phyloP scores from a whole-genome alignment of 225 moss, liverwort and hornwort species.

The Physcomitrellopsis africana region DNA sequence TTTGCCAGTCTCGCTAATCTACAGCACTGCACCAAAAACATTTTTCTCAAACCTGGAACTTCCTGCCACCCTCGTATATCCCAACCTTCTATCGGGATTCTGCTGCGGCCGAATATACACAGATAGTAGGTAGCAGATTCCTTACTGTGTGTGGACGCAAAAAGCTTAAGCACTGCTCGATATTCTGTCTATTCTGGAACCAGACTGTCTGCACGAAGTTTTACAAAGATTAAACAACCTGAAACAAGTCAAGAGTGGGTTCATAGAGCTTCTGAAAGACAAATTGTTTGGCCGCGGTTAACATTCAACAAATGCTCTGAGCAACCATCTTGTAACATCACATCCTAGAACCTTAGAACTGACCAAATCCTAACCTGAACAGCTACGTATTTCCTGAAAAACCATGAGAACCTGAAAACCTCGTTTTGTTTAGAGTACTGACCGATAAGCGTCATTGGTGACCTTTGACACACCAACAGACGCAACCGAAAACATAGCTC shows the following conservation, averaged over 20 bases:
- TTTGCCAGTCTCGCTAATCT: conserved; percentile 25
- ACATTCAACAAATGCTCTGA: neutral
- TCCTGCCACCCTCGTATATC: neutral
- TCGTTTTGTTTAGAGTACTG: neutral
- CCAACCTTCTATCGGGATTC: neutral
- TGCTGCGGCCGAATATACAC: neutral
- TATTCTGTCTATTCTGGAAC: neutral
- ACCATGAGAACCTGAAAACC: neutral
- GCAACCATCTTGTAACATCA: neutral
- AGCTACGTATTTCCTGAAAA: neutral
- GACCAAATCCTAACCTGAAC: neutral
- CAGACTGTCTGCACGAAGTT: neutral
- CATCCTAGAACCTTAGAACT: neutral
- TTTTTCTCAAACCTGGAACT: conserved; percentile 15
- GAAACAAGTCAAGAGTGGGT: neutral
- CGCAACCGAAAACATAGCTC: neutral
- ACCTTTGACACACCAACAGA: conserved; percentile 12
- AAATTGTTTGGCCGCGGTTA: neutral
- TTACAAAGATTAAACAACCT: neutral
- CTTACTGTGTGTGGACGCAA: neutral
- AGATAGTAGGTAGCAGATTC: neutral
- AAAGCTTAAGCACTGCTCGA: neutral
- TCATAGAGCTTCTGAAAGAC: fast-evolving
- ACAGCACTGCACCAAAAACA: conserved; percentile 15
- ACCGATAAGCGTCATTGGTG: neutral